Conservation (phyloP, 305 asterid species). For the Solanum hybrid region DNA sequence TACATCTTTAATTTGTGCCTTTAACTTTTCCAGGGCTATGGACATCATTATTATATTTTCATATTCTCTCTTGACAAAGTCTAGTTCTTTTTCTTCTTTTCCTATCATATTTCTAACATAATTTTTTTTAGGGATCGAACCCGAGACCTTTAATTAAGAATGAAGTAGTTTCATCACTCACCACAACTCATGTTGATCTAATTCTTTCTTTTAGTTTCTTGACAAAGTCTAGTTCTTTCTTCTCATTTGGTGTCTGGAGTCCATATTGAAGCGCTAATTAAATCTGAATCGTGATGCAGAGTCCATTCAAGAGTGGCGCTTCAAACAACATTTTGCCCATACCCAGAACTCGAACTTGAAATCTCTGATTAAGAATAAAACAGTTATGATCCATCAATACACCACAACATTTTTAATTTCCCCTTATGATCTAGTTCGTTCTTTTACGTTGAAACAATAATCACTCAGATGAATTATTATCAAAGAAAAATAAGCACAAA, state of each 20-base stretch:
- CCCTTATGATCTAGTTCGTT: background rate
- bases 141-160: background rate
- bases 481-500: background rate
- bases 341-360: background rate
- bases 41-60: background rate
- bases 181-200: background rate
- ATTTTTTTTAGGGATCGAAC: background rate
- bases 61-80: background rate
- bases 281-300: too few relatives aligned
- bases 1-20: background rate
- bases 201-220: background rate
- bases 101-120: fast-evolving
- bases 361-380: background rate
- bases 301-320: background rate
- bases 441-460: background rate
- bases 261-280: background rate
- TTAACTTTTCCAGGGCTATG: background rate
- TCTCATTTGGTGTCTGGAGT: background rate
- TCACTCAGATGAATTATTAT: background rate
- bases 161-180: background rate
- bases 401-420: background rate
- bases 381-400: background rate
- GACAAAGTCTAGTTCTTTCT: background rate
- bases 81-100: background rate
- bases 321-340: background rate